Evolutionary conservation across 2,329 filamentous ascomycete species (phyloP), one percentile per base, ranked within the genome.

Genomic region (Aspergillus oerlinghausenensis): DNA sequence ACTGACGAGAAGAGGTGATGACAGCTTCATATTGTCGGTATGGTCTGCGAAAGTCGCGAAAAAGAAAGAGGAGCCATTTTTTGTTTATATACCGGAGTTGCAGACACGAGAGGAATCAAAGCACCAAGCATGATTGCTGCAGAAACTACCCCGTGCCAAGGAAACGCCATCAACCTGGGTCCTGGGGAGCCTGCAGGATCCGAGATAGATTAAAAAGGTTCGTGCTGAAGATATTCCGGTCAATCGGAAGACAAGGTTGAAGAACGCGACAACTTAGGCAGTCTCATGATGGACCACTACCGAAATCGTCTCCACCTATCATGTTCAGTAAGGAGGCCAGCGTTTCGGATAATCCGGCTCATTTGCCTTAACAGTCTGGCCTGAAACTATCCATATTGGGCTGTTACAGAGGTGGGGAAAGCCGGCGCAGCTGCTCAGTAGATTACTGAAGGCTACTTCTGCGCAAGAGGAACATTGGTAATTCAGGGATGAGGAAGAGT

Each of bases 11-110:
- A 54, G 21, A 25, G 21, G 26, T 7, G 32, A 43, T 25, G n/a
- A 45, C 14, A 51, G 48, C 29, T 54, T 42, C 59, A 61, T 60
- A 6, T 54, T 57, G 50, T 11, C 4, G n/a, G 42, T 45, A 10
- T 45, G 3, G 10, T 5, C 2, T 19, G n/a, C 21, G 42, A 23
- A 23, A 23, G 10, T 2, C 7, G 8, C 1, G 19, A 23, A 45
- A 23, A 45, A 9, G 7, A 19, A 19, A 3, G n/a, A 45, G 19
- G 3, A 17, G 21, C 42, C 21, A 45, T 21, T 19, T 45, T 43
- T 2, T 11, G 8, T 23, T 45, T 23, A 23, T 45, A 45, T 45
- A 38, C 32, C 1, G 14, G 2, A 38, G 5, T 38, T 38, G 32
- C 14, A 38, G 32, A 35, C 11, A 17, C 3, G 32, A 38, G 6